These are phyloP conservation scores for Xylaria bambusicola DNA, from an alignment of 495 filamentous ascomycete species.

Conservation along the genomic window DNA sequence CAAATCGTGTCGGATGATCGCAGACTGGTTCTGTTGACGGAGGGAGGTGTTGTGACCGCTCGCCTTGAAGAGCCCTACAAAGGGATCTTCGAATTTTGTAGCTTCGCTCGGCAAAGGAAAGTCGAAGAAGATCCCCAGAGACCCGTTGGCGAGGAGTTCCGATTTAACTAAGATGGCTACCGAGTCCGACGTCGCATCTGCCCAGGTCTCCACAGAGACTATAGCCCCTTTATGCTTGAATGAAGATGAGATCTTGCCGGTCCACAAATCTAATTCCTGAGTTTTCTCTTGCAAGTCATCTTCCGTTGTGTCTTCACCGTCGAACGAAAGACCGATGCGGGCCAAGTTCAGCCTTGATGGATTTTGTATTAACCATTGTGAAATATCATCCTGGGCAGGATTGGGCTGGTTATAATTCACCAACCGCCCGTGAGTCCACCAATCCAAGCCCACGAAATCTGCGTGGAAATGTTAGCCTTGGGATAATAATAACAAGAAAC, in stretches of 20 bases:
- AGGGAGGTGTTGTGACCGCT: slow-evolving; percentile 46
- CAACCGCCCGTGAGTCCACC: slow-evolving; percentile 57
- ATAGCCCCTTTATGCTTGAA: slow-evolving; percentile 43
- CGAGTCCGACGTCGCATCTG: slow-evolving; percentile 49
- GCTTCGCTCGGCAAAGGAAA: slow-evolving; percentile 50
- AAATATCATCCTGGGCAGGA: slow-evolving; percentile 51
- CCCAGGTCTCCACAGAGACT: slow-evolving; percentile 48
- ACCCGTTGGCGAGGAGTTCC: slow-evolving; percentile 32
- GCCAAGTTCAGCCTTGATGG: slow-evolving; percentile 54
- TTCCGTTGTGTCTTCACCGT: slow-evolving; percentile 41
- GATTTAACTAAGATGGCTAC: slow-evolving; percentile 49
- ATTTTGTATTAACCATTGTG: slow-evolving; percentile 56
- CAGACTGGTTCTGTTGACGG: slow-evolving; percentile 26
- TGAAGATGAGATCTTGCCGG: slow-evolving; percentile 46
- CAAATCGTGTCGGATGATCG: slow-evolving; percentile 47
- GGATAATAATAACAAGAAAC: background rate
- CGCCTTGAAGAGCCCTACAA: slow-evolving; percentile 51
- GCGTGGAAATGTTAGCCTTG: background rate
- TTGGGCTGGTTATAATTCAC: slow-evolving; percentile 57
- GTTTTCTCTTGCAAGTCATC: slow-evolving; percentile 39
- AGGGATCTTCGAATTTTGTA: slow-evolving; percentile 51
- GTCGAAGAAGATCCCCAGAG: slow-evolving; percentile 52
- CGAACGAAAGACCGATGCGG: slow-evolving; percentile 50
- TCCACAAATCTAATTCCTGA: slow-evolving; percentile 53
- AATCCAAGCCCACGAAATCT: slow-evolving; percentile 50